Conservation (phyloP, 805 yeast genomes). For the Metschnikowia shivogae region DNA sequence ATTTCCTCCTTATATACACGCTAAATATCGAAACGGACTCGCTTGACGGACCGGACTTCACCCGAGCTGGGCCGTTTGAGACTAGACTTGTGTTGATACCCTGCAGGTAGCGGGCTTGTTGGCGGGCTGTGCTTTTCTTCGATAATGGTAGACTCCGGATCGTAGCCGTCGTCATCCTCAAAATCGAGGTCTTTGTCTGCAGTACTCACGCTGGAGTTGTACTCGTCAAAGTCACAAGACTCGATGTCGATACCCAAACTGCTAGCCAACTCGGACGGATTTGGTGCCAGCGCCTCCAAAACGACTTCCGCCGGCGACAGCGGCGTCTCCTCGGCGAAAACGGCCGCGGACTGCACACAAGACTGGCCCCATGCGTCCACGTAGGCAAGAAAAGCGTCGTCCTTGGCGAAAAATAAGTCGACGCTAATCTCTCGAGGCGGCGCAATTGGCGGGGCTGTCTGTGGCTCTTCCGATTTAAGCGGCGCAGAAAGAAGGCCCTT, state of each 20-base stretch:
- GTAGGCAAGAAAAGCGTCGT: constrained; percentile 8
- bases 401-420: constrained; percentile 5
- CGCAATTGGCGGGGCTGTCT: not conserved
- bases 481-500: constrained; percentile 1
- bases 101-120: constrained; percentile 8
- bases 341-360: constrained; percentile 1
- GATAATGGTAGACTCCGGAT: constrained; percentile 17
- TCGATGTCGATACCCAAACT: constrained; percentile 24
- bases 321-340: not conserved
- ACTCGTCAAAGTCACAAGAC: constrained; percentile 18
- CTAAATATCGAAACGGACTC: constrained; percentile 30
- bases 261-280: constrained; percentile 13
- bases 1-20: no score
- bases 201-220: constrained; percentile 13
- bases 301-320: not conserved
- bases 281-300: not conserved
- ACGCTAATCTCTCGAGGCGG: constrained; percentile 9
- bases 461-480: not conserved
- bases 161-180: constrained; percentile 22
- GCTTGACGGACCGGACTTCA: constrained; percentile 20
- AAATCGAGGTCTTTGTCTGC: constrained; percentile 22
- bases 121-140: constrained; percentile 12
- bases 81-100: constrained; percentile 16
- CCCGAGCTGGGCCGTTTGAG: constrained; percentile 21
- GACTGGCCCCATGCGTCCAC: constrained; percentile 14